Evolutionary conservation across 306 rosid species (phyloP), one percentile per base, ranked within the genome.

Genomic region (Gillenia trifoliata): DNA sequence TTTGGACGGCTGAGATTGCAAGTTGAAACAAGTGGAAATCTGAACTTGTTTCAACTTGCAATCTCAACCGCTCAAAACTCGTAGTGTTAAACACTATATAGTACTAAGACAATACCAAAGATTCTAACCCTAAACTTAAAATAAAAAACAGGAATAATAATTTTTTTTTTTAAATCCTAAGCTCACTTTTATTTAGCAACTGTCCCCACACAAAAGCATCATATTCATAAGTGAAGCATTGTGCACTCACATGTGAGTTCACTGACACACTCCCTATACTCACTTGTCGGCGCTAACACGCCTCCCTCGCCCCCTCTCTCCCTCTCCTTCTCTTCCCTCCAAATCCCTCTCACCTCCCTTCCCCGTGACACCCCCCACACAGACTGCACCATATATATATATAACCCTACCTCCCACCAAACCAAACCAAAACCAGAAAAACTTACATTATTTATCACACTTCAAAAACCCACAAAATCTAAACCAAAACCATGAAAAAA

Each of bases 281-380:
- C 30, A 74, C 31, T 56, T 71, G 79, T 77, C 74, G 83, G 81
- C 74, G 28, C 81, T 68, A 3, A 8, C 41, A 66, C 72, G 74
- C 71, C 70, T 23, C 40, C 60, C 59, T 66, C 54, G 5, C 30
- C 0, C 28, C 23, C 12, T 1, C 23, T 7, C 23, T 19, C 7
- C 15, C 28, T 9, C 26, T 3, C 9, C 25, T 5, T 66, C 10
- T 22, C 61, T 22, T 55, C 61, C 29, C 61, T 55, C 61, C 29
- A 55, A 55, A n/a, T 11, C 25, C 29, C 29, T 55, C 29, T 1
- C 41, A 38, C 61, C 68, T 72, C 81, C 68, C 80, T 89, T 81
- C 33, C 90, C 85, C 93, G 93, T 89, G 95, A 87, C 83, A 34
- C 71, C 60, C 36, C 2, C 22, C 11, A 54, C 64, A 59, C 68